phyloP scores from a whole-genome alignment of 495 filamentous ascomycete genomes.

The Halenospora varia region DNA sequence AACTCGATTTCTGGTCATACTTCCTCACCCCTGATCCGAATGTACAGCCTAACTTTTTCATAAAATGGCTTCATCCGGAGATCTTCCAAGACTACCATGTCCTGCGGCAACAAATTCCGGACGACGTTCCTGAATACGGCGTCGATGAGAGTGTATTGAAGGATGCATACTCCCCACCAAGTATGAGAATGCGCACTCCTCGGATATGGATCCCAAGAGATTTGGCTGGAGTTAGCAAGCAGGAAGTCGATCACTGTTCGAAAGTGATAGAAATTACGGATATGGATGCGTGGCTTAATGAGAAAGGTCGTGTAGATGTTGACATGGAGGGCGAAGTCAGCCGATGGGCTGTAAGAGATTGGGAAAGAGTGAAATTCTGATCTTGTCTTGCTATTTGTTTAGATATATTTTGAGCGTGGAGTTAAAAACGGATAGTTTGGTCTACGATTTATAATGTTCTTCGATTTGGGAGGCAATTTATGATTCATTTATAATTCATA shows the following conservation, averaged over 20 bases:
- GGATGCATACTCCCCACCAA: constrained; percentile 75
- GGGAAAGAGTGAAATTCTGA: constrained; percentile 25
- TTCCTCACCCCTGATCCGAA: constrained; percentile 24
- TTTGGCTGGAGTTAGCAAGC: constrained; percentile 65
- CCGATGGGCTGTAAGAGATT: constrained; percentile 35
- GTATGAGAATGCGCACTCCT: constrained; percentile 60
- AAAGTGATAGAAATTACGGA: constrained; percentile 67
- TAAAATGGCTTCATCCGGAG: constrained; percentile 75
- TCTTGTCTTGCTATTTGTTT: not conserved
- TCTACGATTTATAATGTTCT: not conserved
- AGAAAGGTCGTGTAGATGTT: constrained; percentile 73
- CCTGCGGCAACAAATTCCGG: constrained; percentile 67
- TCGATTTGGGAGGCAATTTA: not conserved
- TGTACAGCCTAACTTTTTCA: constrained; percentile 43
- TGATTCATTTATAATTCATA: not conserved
- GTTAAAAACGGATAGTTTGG: no score
- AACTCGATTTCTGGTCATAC: constrained; percentile 31
- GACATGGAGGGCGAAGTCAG: constrained; percentile 52
- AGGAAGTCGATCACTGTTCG: constrained; percentile 71
- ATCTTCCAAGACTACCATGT: constrained; percentile 67
- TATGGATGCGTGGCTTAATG: constrained; percentile 72
- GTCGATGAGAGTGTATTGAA: constrained; percentile 58
- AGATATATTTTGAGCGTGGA: not conserved
- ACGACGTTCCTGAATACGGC: constrained; percentile 33
- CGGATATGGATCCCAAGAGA: constrained; percentile 84